Evolutionary conservation across 371 early-diverging fungal genomes (phyloP).

Genomic region (Mucor ambiguus): DNA sequence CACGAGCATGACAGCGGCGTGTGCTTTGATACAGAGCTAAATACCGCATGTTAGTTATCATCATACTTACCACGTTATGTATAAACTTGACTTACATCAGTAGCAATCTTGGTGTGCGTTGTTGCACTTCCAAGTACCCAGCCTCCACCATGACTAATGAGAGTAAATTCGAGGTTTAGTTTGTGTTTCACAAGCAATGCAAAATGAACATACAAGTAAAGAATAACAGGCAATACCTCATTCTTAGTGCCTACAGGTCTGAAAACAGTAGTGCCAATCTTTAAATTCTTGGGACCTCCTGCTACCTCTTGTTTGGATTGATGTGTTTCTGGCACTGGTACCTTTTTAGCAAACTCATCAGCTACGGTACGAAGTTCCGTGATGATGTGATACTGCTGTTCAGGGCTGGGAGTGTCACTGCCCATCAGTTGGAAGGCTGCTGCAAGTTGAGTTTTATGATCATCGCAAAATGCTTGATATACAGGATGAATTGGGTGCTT

Average conservation of each 20-base stretch:
- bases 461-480: slow-evolving; percentile 18
- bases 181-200: background rate
- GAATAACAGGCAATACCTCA: slow-evolving; percentile 15
- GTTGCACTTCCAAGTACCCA: slow-evolving; percentile 16
- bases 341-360: slow-evolving; percentile 10
- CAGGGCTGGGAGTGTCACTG: slow-evolving; percentile 6
- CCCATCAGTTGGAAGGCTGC: slow-evolving; percentile 1
- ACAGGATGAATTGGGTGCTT: slow-evolving; percentile 22
- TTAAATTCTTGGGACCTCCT: slow-evolving; percentile 10
- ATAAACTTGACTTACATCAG: slow-evolving; percentile 9
- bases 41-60: background rate
- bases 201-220: slow-evolving; percentile 12
- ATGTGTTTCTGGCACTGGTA: slow-evolving; percentile 11
- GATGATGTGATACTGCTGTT: slow-evolving; percentile 14
- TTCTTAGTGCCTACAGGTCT: slow-evolving; percentile 17
- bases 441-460: slow-evolving; percentile 9
- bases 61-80: background rate
- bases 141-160: slow-evolving; percentile 19
- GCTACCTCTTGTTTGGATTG: slow-evolving; percentile 5
- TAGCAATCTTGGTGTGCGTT: slow-evolving; percentile 18
- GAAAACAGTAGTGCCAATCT: slow-evolving; percentile 16
- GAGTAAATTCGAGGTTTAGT: background rate
- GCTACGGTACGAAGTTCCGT: slow-evolving; percentile 10
- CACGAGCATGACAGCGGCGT: slow-evolving; percentile 20
- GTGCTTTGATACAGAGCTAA: slow-evolving; percentile 14